These are phyloP conservation scores for Plasmodium inui DNA, from an alignment of 169 alveolate genomes.

Conservation along the genomic window DNA sequence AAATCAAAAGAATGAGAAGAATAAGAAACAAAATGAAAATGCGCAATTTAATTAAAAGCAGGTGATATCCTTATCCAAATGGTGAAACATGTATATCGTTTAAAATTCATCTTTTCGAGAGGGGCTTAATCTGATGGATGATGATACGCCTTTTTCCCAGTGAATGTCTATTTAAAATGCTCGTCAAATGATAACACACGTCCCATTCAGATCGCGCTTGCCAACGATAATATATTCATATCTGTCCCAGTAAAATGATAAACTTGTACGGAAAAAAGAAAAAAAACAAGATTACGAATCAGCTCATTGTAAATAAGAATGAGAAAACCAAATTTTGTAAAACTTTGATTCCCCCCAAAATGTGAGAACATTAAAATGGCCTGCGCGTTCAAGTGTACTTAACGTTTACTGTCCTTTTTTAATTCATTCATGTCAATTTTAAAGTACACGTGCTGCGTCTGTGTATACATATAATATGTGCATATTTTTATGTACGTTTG, in stretches of 20 bases:
- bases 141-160: not conserved
- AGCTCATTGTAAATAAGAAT: not conserved
- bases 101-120: not conserved
- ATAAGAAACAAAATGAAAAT: not conserved
- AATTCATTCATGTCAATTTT: not conserved
- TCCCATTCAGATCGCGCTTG: not conserved
- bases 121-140: not conserved
- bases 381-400: not conserved
- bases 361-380: not conserved
- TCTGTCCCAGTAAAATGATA: not conserved
- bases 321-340: not conserved
- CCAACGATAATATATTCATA: not conserved
- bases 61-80: not conserved
- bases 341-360: not conserved
- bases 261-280: not conserved
- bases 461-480: slow-evolving; percentile 8
- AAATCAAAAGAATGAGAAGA: not conserved
- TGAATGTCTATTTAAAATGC: not conserved
- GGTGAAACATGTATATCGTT: not conserved
- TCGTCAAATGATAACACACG: not conserved
- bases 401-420: not conserved
- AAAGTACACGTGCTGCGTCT: not conserved
- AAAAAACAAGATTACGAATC: not conserved
- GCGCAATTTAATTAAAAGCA: slow-evolving; percentile 1
- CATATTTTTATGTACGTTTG: not conserved